Evolutionary conservation across 768 basidiomycete genomes (phyloP).

Genomic region (Boletus tomentosulus): DNA sequence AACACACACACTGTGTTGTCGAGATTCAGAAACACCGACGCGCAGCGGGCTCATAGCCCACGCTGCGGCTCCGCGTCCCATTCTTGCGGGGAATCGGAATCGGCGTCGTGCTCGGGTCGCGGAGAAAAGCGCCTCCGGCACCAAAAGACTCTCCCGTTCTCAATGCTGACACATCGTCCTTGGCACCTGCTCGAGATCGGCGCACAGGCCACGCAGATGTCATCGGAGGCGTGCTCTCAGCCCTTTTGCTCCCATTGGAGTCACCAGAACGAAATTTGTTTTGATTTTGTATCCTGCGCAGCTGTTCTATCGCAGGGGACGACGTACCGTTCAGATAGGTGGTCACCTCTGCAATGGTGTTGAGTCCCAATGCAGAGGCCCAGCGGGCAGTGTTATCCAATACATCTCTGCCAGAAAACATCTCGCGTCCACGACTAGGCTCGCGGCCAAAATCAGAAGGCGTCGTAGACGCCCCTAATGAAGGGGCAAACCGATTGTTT

Average conservation of each 20-base stretch:
- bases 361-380: slow-evolving; percentile 22
- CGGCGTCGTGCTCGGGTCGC: slow-evolving; percentile 25
- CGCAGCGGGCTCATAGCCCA: slow-evolving; percentile 17
- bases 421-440: slow-evolving; percentile 15
- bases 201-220: slow-evolving; percentile 19
- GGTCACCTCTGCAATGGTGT: slow-evolving; percentile 21
- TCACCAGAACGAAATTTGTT: not conserved
- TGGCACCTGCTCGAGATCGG: slow-evolving; percentile 7
- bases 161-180: slow-evolving; percentile 9
- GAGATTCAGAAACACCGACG: slow-evolving; percentile 16
- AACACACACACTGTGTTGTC: not conserved
- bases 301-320: slow-evolving; percentile 16
- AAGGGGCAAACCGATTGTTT: slow-evolving; percentile 17
- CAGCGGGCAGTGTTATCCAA: slow-evolving; percentile 28
- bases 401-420: slow-evolving; percentile 18
- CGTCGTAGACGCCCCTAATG: slow-evolving; percentile 21
- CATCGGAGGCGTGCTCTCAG: slow-evolving; percentile 30
- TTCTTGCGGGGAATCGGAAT: slow-evolving; percentile 18
- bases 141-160: slow-evolving; percentile 3
- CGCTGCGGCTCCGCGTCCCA: slow-evolving; percentile 26
- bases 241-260: slow-evolving; percentile 13
- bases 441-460: slow-evolving; percentile 24
- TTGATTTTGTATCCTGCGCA: slow-evolving; percentile 20
- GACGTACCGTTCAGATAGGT: slow-evolving; percentile 11
- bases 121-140: slow-evolving; percentile 20